Base-by-base conservation (phyloP, 768 basidiomycete species). In the Termitomyces sp. region DNA sequence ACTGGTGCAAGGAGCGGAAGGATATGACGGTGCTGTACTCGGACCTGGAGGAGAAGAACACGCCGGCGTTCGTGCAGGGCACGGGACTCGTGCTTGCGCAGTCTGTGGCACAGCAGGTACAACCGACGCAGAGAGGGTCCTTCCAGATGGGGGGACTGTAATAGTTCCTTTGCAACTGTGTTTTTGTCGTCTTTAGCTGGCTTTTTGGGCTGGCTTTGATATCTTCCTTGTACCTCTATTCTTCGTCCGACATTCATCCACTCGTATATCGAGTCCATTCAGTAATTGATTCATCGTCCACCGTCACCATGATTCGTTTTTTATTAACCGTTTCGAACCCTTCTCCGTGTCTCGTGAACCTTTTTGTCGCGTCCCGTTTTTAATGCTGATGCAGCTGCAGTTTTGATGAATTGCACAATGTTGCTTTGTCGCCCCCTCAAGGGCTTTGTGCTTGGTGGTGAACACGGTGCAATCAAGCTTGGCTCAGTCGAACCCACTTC, bases 1-100 rank as follows among this genome's bases (percentile, higher is more conserved):
- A 81, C 68, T 88, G 86, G 86, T 74, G 78, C 57, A 88, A 90
- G 73, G 83, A 86, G 64, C 79, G 86, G 66, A 89, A 87, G 71
- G 85, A 89, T 66, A 84, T 88, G 81, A 84, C 81, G 16, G 88
- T 90, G 47, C 72, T 87, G 59, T 89, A 89, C 63, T 69, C 81
- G 53, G 88, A 89, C 66, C 72, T 89, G 64, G 86, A 88, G 72
- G 88, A 89, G 73, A 87, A 88, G 77, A 82, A 74, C 39, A 68
- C 72, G 11, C 83, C 87, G 3, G 84, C 83, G 30, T 88, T 88
- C 62, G 72, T 73, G 41, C 76, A 71, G 57, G 81, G 80, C 1
- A 74, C 78, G 44, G 75, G 76, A n/a, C 69, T 79, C 2, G 73
- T 75, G 25, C 73, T 74, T 14, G 70, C 72, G 45, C 76, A 76